phyloP scores from a whole-genome alignment of 495 filamentous ascomycete species.

The Letharia lupina region DNA sequence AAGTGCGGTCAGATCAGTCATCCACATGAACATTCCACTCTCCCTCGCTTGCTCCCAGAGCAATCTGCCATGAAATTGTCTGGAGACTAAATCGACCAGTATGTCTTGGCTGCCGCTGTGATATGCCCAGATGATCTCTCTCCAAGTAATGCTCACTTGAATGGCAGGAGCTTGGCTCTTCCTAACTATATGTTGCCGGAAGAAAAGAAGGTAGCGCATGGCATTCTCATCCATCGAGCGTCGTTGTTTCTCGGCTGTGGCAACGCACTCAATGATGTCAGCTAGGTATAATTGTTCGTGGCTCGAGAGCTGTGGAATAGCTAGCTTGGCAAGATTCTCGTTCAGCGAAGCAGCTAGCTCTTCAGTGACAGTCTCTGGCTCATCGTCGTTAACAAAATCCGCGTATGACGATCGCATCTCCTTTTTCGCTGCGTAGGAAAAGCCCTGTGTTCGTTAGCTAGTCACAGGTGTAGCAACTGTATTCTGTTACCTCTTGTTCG shows the following conservation, averaged over 20 bases:
- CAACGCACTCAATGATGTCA: conserved; percentile 81
- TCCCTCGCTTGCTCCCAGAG: conserved; percentile 79
- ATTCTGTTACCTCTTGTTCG: conserved; percentile 37
- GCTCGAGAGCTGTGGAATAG: conserved; percentile 75
- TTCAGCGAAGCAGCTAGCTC: conserved; percentile 61
- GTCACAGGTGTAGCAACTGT: not conserved
- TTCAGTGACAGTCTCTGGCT: conserved; percentile 60
- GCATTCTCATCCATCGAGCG: conserved; percentile 91
- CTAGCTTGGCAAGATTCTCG: conserved; percentile 64
- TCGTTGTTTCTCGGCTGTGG: conserved; percentile 78
- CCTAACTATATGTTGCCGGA: conserved; percentile 72
- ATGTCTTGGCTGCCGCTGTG: conserved; percentile 92
- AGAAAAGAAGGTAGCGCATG: conserved; percentile 82
- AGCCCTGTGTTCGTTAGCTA: conserved; percentile 32
- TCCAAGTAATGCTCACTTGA: conserved; percentile 70
- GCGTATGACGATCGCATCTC: conserved; percentile 47
- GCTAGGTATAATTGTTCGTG: conserved; percentile 84
- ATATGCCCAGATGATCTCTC: conserved; percentile 91
- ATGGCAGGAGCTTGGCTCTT: conserved; percentile 50
- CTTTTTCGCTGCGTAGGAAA: conserved; percentile 38
- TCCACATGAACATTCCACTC: conserved; percentile 92
- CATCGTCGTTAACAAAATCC: conserved; percentile 50
- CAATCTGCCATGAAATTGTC: conserved; percentile 68
- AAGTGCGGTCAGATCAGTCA: conserved; percentile 65
- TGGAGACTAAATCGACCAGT: conserved; percentile 74